Conservation (phyloP, 352 stramenopile genomes). For the Globisporangium nunn region DNA sequence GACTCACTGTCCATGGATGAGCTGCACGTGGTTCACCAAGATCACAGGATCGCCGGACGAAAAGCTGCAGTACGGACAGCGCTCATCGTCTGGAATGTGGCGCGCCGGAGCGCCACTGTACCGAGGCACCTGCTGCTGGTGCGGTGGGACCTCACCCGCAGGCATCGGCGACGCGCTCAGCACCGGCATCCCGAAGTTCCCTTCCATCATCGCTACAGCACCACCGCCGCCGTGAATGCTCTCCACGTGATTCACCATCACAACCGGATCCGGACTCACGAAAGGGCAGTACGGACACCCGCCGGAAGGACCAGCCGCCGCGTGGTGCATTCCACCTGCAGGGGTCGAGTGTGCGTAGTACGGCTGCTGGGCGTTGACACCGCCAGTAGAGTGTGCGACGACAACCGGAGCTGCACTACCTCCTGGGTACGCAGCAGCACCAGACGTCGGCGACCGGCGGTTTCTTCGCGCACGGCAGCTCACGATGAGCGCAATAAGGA, state of each 20-base stretch:
- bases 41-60: conserved; percentile 44
- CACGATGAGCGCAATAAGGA: conserved; percentile 31
- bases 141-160: neutral
- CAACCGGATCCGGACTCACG: conserved; percentile 30
- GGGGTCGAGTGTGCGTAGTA: conserved; percentile 17
- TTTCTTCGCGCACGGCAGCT: conserved; percentile 26
- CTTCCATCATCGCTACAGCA: conserved; percentile 11
- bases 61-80: conserved; percentile 65
- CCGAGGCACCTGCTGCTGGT: conserved; percentile 1
- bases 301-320: conserved; percentile 1
- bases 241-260: conserved; percentile 70
- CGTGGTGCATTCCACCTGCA: conserved; percentile 8
- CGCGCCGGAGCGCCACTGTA: conserved; percentile 2
- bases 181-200: conserved; percentile 12
- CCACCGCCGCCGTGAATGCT: conserved; percentile 19
- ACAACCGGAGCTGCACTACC: neutral
- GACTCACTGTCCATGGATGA: conserved; percentile 32
- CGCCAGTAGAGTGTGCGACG: neutral
- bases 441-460: conserved; percentile 1
- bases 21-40: conserved; percentile 74
- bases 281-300: conserved; percentile 66
- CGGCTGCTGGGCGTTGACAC: neutral
- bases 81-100: conserved; percentile 22
- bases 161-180: conserved; percentile 6
- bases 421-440: conserved; percentile 5